Percentiles rank a stretch among this genome's conserved stretches.
Evolutionary conservation across 2,329 filamentous ascomycete genomes (phyloP).

Genomic region (Exophiala alcalophila): DNA sequence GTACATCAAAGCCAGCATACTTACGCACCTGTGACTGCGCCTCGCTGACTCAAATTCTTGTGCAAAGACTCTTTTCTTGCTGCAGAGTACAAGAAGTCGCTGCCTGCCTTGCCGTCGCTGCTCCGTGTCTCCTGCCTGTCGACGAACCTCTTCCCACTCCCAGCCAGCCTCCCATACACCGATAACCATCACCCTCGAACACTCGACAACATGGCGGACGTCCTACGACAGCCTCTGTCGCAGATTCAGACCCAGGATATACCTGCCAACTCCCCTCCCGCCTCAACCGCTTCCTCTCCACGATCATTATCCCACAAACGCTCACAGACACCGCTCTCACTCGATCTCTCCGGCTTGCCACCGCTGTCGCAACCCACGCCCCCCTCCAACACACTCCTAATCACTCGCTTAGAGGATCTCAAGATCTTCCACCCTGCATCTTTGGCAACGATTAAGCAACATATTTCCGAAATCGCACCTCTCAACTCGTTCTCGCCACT

Average conservation of each 20-base stretch:
- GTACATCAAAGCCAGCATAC: slow-evolving; percentile 1
- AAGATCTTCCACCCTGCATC: slow-evolving; percentile 47
- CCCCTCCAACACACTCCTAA: slow-evolving; percentile 51
- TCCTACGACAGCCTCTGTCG: slow-evolving; percentile 10
- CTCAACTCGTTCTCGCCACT: slow-evolving; percentile 53
- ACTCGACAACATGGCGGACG: slow-evolving; percentile 16
- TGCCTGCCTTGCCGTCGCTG: no score
- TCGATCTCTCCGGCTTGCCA: slow-evolving; percentile 47
- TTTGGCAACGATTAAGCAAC: slow-evolving; percentile 43
- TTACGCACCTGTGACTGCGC: slow-evolving; percentile 17
- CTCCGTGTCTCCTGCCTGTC: not conserved
- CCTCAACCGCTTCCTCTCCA: slow-evolving; percentile 33
- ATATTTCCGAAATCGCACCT: slow-evolving; percentile 41
- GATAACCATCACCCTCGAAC: no score
- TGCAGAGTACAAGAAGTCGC: no score
- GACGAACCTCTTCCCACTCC: not conserved
- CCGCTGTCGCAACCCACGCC: slow-evolving; percentile 45
- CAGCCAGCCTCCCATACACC: no score
- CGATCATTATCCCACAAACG: slow-evolving; percentile 29
- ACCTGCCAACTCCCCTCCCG: slow-evolving; percentile 27
- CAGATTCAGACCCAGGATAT: slow-evolving; percentile 20
- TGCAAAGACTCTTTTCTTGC: no score
- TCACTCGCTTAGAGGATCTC: slow-evolving; percentile 48
- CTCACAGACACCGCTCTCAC: slow-evolving; percentile 38
- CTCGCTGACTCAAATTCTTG: slow-evolving; percentile 3